These are phyloP conservation scores for Pseudopithomyces chartarum DNA, from an alignment of 2,329 filamentous ascomycete species.

Conservation along the genomic window DNA sequence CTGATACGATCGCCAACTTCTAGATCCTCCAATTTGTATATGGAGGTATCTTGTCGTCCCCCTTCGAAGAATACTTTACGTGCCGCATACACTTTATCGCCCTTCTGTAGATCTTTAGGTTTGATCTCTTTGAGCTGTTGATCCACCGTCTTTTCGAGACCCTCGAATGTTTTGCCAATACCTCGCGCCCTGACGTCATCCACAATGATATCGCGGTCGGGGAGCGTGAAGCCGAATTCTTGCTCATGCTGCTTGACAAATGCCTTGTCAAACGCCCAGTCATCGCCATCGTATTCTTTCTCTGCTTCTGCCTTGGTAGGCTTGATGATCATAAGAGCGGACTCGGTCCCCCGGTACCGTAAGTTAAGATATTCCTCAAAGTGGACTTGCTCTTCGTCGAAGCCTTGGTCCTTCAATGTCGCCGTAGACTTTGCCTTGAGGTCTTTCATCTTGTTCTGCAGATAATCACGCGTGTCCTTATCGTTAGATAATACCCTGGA, in stretches of 20 bases:
- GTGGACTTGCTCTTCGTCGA: conserved; percentile 72
- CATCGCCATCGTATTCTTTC: conserved; percentile 64
- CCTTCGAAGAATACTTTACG: conserved; percentile 83
- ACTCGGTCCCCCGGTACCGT: conserved; percentile 88
- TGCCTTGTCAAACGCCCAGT: conserved; percentile 82
- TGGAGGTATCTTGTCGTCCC: conserved; percentile 75
- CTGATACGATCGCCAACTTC: conserved; percentile 71
- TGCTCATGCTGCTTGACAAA: conserved; percentile 88
- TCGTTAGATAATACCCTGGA: conserved; percentile 64
- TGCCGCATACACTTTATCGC: conserved; percentile 68
- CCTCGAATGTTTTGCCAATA: conserved; percentile 85
- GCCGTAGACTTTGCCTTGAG: conserved; percentile 75
- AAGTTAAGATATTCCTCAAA: conserved; percentile 96
- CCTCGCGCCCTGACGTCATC: conserved; percentile 88
- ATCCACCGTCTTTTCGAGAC: conserved; percentile 80
- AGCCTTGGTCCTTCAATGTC: conserved; percentile 77
- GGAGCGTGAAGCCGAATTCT: conserved; percentile 89
- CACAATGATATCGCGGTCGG: conserved; percentile 84
- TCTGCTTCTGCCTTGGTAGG: conserved; percentile 67
- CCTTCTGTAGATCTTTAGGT: conserved; percentile 59
- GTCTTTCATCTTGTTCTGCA: conserved; percentile 76
- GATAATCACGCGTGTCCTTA: conserved; percentile 62
- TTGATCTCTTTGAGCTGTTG: conserved; percentile 76
- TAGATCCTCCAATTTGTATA: conserved; percentile 81
- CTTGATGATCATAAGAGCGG: conserved; percentile 85